These are phyloP conservation scores for Malassezia slooffiae DNA, from an alignment of 1,284 basidiomycete genomes.

Conservation along the genomic window DNA sequence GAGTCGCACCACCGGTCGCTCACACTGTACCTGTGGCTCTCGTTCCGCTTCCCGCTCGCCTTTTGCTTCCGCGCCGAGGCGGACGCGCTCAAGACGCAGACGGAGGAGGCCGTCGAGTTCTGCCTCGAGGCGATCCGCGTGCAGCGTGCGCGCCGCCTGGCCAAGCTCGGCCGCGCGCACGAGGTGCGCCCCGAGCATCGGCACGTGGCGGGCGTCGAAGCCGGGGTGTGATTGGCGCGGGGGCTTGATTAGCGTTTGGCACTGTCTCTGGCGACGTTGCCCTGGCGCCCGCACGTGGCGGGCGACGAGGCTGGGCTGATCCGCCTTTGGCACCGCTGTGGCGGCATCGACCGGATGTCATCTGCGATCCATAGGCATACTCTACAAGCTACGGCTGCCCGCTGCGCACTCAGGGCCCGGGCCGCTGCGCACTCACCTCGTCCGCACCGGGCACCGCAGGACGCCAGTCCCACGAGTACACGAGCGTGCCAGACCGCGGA, in stretches of 20 bases:
- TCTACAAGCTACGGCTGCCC: background rate
- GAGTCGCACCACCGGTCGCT: slow-evolving; percentile 74
- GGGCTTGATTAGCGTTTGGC: too few relatives aligned
- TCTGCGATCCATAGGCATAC: too few relatives aligned
- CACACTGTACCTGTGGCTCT: slow-evolving; percentile 77
- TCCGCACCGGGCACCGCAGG: slow-evolving; percentile 1
- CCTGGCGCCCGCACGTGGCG: too few relatives aligned
- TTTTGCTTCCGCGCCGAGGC: slow-evolving; percentile 58
- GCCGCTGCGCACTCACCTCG: background rate
- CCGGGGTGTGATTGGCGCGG: too few relatives aligned
- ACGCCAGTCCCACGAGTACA: slow-evolving; percentile 16
- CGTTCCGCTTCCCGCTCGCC: slow-evolving; percentile 62
- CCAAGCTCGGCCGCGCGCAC: slow-evolving; percentile 18
- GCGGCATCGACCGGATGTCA: too few relatives aligned
- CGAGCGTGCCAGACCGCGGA: slow-evolving; percentile 11
- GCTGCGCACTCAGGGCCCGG: background rate
- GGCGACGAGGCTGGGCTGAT: too few relatives aligned
- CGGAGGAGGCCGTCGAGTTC: slow-evolving; percentile 60
- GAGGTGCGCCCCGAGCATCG: slow-evolving; percentile 2
- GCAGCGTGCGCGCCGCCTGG: slow-evolving; percentile 27
- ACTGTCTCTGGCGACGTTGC: too few relatives aligned
- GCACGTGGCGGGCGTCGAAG: background rate
- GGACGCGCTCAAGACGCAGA: slow-evolving; percentile 54
- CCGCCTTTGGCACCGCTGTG: too few relatives aligned
- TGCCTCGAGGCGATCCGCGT: slow-evolving; percentile 42